Conservation (phyloP, 192 early-diverging fungal genomes). For the Coemansia sp. region DNA sequence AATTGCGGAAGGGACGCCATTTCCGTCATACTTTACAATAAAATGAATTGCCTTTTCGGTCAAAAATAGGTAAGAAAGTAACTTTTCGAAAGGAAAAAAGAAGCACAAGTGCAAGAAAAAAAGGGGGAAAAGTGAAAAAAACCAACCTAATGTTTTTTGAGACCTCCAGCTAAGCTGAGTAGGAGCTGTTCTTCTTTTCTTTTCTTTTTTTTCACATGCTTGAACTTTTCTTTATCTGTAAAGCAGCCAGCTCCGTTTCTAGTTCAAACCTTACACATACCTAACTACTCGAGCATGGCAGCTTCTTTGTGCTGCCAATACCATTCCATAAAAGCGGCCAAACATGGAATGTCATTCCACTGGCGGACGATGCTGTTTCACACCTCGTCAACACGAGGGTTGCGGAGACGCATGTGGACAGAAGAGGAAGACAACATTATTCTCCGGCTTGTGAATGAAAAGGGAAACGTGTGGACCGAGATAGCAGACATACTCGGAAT, state of each 20-base stretch:
- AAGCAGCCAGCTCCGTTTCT: background rate
- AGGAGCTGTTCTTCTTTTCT: no score
- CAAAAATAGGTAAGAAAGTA: background rate
- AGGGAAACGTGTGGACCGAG: conserved; percentile 19
- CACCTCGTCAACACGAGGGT: background rate
- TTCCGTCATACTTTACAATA: background rate
- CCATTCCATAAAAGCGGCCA: background rate
- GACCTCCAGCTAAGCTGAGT: no score
- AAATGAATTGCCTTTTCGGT: background rate
- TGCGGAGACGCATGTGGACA: conserved; percentile 29
- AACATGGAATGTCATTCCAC: background rate
- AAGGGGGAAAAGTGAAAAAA: no score
- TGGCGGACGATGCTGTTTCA: background rate
- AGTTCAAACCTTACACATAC: background rate
- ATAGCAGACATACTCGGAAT: conserved; percentile 39
- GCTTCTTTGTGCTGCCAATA: background rate
- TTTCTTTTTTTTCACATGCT: no score
- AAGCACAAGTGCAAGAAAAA: no score
- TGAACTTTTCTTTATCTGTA: no score
- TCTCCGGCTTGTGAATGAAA: conserved; percentile 13
- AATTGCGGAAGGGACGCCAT: conserved; percentile 26
- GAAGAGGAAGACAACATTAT: conserved; percentile 31
- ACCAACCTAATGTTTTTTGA: no score
- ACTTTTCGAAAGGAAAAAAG: background rate
- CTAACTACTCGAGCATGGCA: background rate